A percentile compares a stretch with the other conserved stretches of the same genome.
phyloP scores from a whole-genome alignment of 2,329 filamentous ascomycete genomes.

The Akanthomyces dipterigenus region DNA sequence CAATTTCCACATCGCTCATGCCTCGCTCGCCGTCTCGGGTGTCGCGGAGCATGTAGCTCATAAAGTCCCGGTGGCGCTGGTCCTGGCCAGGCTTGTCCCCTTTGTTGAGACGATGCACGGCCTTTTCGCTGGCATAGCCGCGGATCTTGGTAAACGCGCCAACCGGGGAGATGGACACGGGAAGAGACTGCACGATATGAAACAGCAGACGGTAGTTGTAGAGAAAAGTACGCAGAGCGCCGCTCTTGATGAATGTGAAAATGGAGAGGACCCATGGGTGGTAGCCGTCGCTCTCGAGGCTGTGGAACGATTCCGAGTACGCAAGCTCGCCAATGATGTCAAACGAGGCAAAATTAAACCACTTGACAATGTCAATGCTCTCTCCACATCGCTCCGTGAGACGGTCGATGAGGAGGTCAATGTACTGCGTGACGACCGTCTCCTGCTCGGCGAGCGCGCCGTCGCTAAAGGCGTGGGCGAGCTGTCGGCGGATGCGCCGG shows the following conservation, averaged over 20 bases:
- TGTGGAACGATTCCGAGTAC: slow-evolving; percentile 36
- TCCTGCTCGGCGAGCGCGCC: slow-evolving; percentile 25
- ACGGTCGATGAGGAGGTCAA: slow-evolving; percentile 20
- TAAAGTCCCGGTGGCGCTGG: slow-evolving; percentile 14
- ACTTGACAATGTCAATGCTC: slow-evolving; percentile 23
- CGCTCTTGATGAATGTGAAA: slow-evolving; percentile 13
- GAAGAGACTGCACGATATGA: neutral
- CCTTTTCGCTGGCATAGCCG: slow-evolving; percentile 17
- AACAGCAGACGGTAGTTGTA: slow-evolving; percentile 7
- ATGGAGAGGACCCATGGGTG: slow-evolving; percentile 22
- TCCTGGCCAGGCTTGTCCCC: neutral
- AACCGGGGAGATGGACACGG: neutral
- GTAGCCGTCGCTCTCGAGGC: slow-evolving; percentile 23
- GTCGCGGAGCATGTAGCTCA: slow-evolving; percentile 24
- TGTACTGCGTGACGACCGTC: slow-evolving; percentile 19
- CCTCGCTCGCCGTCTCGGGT: slow-evolving; percentile 25
- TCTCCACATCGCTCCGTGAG: slow-evolving; percentile 15
- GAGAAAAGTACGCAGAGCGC: slow-evolving; percentile 13
- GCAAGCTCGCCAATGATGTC: slow-evolving; percentile 36
- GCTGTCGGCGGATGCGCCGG: slow-evolving; percentile 18
- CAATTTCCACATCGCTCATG: slow-evolving; percentile 29
- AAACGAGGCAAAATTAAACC: slow-evolving; percentile 32
- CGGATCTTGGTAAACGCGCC: neutral
- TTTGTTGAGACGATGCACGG: slow-evolving; percentile 1
- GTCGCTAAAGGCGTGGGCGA: slow-evolving; percentile 26